Base-by-base conservation (phyloP, 495 filamentous ascomycete genomes). In the Trichoderma orchidacearum region DNA sequence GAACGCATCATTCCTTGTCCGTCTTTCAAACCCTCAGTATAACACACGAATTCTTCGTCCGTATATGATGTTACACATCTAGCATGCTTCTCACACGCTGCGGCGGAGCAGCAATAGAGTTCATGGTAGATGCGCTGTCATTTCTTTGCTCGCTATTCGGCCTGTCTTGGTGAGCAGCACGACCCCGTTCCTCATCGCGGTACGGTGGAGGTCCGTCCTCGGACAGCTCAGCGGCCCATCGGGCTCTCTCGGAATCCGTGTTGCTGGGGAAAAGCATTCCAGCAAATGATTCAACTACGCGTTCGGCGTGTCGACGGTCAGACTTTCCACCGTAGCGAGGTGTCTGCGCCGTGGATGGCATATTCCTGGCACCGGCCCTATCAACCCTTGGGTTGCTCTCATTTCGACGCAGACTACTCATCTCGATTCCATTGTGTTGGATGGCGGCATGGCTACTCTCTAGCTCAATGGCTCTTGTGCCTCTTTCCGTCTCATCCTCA, bases 41-140 rank as follows among this genome's bases (percentile, higher is more conserved):
- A n/a, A n/a, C n/a, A n/a, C n/a, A n/a, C n/a, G n/a, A n/a, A n/a
- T n/a, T n/a, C n/a, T n/a, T n/a, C 38, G 41, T 27, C 18, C 0
- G 9, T 15, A 45, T 12, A 23, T 27, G 6, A 23, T 15, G 28
- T 73, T 62, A 82, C 6, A 83, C 61, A 69, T 83, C 79, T 60
- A 83, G 61, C 80, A 83, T 83, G 59, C 78, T 81, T 63, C 68
- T 71, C 13, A 82, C 69, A 60, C 73, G 69, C 63, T 77, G 73
- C 27, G 75, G 77, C 53, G 70, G 67, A 23, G 58, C 65, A 12
- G 56, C 66, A 5, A 66, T 70, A 30, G 69, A 74, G 2, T 61
- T 30, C 8, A 57, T 56, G 23, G 72, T 70, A 23, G 32, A 59
- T 1, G 63, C 64, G 32, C 70, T 74, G 0, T n/a, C 41, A 23